Base-by-base conservation (phyloP, 305 asterid genomes). In the Fraxinus dipetala region DNA sequence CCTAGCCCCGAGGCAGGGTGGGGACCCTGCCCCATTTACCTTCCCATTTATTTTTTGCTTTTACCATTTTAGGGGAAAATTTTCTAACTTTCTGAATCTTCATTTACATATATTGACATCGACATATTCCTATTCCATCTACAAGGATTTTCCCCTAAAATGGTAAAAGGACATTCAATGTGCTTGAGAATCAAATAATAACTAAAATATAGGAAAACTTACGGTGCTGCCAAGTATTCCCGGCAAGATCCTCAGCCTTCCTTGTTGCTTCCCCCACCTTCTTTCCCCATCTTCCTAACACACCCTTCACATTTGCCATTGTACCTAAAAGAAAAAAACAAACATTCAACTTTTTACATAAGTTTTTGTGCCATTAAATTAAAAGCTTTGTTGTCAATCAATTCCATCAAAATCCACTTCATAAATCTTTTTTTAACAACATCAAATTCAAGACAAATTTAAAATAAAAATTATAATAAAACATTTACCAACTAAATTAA, bases 191-290 rank as follows among this genome's bases (percentile, higher is more conserved):
- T 20, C 80, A 82, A 82, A 26, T 6, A 79, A 51, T 54, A 56
- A 61, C 36, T 13, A 18, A 16, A 72, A 72, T 80, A 69, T 10
- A 30, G 34, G 35, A 24, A 74, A 69, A 67, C 97, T 87, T 88
- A 94, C 98, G 82, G 83, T 94, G 98, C 87, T 94, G 98, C 98
- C 97, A 94, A 73, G 98, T 92, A 86, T 94, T 93, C 45, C 93
- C 98, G 1, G 98, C 98, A 76, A 94, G 63, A 85, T 93, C 97
- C 89, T 93, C 98, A 26, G 98, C 98, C 89, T 91, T 93, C 87
- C 77, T 90, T 2, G 96, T 85, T 45, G 97, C 98, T 91, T 94
- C 98, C 76, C 93, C 97, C 30, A 93, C 93, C 90, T 84, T 93
- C 91, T 88, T 94, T 85, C 97, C 91, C 98, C 97, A 93, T 90